Base-by-base conservation (phyloP, 352 stramenopile species). In the Phytophthora gonapodyides region DNA sequence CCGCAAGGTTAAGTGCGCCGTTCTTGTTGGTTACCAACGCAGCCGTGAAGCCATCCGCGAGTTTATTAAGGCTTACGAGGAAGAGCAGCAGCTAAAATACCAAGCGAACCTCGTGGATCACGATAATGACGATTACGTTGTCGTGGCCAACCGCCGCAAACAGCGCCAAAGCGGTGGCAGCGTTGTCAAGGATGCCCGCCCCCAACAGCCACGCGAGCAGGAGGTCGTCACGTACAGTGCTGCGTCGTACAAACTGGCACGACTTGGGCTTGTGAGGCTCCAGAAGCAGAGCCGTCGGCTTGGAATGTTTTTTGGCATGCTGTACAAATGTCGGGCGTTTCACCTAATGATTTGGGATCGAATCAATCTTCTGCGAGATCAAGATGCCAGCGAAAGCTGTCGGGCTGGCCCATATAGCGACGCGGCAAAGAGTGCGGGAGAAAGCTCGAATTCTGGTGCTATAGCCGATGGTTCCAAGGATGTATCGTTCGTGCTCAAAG, bases 281-380 rank as follows among this genome's bases (percentile, higher is more conserved):
- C 75, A 83, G 54, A 89, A 89, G 56, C 86, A 94, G 74, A 78
- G 71, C 17, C 80, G 83, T n/a, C 67, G 75, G 13, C 67, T 94
- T 10, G 86, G 86, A 8, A 87, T 86, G 68, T 83, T 82, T 61
- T 89, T 90, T 21, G 86, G 86, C 0, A 80, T 86, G 38, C 65
- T 93, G 57, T 91, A 84, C 45, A 84, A 86, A 13, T 89, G 76
- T 48, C 78, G 73, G 16, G 67, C 70, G 3, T 73, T 94, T 27
- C 86, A 94, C 41, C 36, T 92, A 6, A 55, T 91, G 40, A 49
- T 93, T 36, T 92, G 76, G 80, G 66, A 85, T 48, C 74, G 73
- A 35, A 63, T 84, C 5, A 30, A 69, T 16, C 19, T 41, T 21
- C 30, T 88, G n/a, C 43, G 51, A 8, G 17, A 57, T 24, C 57